Percentiles rank a stretch among this genome's conserved stretches.
These are phyloP conservation scores for Arthrinium phaeospermum DNA, from an alignment of 2,329 filamentous ascomycete species.

Conservation along the genomic window DNA sequence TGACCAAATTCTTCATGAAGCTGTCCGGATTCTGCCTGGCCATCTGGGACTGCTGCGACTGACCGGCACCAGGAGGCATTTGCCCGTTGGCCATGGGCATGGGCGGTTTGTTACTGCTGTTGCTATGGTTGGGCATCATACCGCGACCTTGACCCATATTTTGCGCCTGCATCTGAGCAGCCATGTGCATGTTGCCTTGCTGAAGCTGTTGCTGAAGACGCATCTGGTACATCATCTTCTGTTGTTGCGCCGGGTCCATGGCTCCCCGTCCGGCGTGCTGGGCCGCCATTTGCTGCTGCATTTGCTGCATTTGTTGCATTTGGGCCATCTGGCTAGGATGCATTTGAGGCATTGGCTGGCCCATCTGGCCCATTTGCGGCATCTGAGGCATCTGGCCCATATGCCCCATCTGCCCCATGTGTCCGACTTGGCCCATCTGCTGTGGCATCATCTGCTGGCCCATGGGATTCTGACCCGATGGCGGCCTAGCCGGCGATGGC, in stretches of 20 bases:
- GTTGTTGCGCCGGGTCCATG: conserved; percentile 68
- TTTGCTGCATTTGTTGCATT: conserved; percentile 41
- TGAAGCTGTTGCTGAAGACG: conserved; percentile 78
- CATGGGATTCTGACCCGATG: conserved; percentile 60
- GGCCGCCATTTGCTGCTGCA: conserved; percentile 43
- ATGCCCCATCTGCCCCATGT: conserved; percentile 42
- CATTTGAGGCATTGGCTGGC: conserved; percentile 48
- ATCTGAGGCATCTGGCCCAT: conserved; percentile 48
- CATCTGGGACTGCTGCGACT: conserved; percentile 52
- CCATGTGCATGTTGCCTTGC: conserved; percentile 59
- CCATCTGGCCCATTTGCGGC: conserved; percentile 40
- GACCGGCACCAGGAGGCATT: conserved; percentile 53
- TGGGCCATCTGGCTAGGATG: conserved; percentile 41
- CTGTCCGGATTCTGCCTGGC: conserved; percentile 62
- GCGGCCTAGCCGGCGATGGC: conserved; percentile 60
- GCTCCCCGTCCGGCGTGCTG: conserved; percentile 57
- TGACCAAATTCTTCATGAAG: conserved; percentile 76
- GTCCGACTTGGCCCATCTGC: conserved; percentile 45
- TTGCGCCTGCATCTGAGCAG: conserved; percentile 57
- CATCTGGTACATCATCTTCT: conserved; percentile 81
- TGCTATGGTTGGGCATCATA: conserved; percentile 50
- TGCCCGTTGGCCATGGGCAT: conserved; percentile 54
- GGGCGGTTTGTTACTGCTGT: conserved; percentile 47
- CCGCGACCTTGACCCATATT: conserved; percentile 48
- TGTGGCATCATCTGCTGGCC: conserved; percentile 60